phyloP scores from a whole-genome alignment of 2,329 filamentous ascomycete species.

The Neopestalotiopsis sp. region DNA sequence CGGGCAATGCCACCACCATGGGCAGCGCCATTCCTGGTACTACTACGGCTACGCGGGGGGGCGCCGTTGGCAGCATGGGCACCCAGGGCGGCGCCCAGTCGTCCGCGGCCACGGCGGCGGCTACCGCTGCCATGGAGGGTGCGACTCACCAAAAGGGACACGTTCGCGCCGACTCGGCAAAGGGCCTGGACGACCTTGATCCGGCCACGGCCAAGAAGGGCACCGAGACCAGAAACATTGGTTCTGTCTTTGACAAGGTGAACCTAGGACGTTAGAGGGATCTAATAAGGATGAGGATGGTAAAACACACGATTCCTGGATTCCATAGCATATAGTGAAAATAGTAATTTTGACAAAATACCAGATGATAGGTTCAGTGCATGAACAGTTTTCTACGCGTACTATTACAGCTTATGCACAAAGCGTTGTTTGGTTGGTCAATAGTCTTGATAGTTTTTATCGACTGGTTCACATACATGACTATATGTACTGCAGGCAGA shows the following conservation, averaged over 20 bases:
- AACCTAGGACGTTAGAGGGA: not conserved
- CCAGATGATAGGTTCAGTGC: too few relatives aligned
- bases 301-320: too few relatives aligned
- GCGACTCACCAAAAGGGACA: not conserved
- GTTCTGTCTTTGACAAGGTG: not conserved
- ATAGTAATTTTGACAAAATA: too few relatives aligned
- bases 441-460: not conserved
- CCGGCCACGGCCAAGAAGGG: not conserved
- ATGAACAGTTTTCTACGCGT: not conserved
- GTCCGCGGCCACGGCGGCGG: not conserved
- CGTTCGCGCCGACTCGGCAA: slow-evolving; percentile 12
- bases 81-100: slow-evolving; percentile 1
- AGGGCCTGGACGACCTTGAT: slow-evolving; percentile 11
- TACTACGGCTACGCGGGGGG: not conserved
- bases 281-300: not conserved
- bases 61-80: not conserved
- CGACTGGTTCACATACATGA: not conserved
- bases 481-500: not conserved
- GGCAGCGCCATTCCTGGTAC: not conserved
- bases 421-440: too few relatives aligned
- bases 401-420: too few relatives aligned
- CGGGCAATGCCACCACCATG: slow-evolving; percentile 1
- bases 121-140: not conserved
- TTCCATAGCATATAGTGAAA: too few relatives aligned
- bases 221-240: not conserved